These are phyloP conservation scores for Juglanconis sp. DNA, from an alignment of 2,329 filamentous ascomycete genomes.

Conservation along the genomic window DNA sequence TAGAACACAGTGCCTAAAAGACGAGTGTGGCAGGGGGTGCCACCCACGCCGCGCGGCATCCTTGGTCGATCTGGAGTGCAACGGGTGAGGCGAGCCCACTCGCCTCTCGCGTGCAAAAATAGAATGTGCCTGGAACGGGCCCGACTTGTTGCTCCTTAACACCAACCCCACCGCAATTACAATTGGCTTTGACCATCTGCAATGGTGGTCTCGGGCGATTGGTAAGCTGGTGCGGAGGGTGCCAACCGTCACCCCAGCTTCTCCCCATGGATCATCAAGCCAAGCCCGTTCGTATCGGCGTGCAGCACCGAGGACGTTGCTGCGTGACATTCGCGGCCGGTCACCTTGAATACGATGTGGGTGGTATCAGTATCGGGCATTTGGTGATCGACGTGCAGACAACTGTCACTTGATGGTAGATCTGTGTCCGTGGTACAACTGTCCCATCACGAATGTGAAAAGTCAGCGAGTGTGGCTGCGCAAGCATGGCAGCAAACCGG, in stretches of 20 bases:
- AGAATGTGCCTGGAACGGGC: background rate
- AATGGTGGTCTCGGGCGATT: background rate
- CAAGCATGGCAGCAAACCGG: background rate
- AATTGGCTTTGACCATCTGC: background rate
- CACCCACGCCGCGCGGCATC: conserved; percentile 4
- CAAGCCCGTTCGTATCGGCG: conserved; percentile 11
- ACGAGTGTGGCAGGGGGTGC: background rate
- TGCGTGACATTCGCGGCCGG: background rate
- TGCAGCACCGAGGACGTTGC: background rate
- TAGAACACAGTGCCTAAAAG: conserved; percentile 15
- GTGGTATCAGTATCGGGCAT: background rate
- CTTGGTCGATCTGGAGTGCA: background rate
- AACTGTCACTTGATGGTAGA: background rate
- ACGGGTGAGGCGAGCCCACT: background rate
- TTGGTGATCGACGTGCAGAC: background rate
- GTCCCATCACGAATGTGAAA: background rate
- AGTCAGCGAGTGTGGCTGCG: background rate
- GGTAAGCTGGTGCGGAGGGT: conserved; percentile 8
- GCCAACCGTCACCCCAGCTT: background rate
- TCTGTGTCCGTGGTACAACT: background rate
- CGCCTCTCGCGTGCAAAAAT: conserved; percentile 1
- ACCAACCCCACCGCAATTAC: conserved; percentile 2
- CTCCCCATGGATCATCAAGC: too few relatives aligned
- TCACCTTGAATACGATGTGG: conserved; percentile 7
- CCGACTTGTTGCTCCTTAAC: conserved; percentile 12